Evolutionary conservation across 805 yeast species (phyloP).

Genomic region (Kazachstania kunashirensis): DNA sequence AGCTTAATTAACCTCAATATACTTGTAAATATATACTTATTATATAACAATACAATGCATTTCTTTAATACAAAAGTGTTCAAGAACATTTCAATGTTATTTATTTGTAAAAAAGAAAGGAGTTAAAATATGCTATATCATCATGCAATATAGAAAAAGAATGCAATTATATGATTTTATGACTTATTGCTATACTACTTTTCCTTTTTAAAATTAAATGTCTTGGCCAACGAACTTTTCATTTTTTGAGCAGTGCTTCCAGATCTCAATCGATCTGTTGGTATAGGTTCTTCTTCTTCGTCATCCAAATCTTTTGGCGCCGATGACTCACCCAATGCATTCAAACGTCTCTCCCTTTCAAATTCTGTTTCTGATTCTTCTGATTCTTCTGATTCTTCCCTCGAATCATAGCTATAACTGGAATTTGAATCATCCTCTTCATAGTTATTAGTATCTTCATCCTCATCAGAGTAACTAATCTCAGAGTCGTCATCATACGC

Average conservation of each 20-base stretch:
- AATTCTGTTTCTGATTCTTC: conserved; percentile 53
- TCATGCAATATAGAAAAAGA: too few species aligned
- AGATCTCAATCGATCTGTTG: conserved; percentile 2
- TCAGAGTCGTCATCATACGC: conserved; percentile 1
- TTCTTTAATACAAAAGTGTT: background rate
- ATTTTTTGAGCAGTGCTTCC: conserved; percentile 10
- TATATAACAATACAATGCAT: background rate
- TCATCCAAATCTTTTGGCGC: conserved; percentile 37
- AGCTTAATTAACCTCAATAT: conserved; percentile 1
- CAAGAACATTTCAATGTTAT: too few species aligned
- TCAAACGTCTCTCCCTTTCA: conserved; percentile 53
- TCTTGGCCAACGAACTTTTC: conserved; percentile 11
- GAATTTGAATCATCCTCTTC: conserved; percentile 18
- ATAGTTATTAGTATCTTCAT: conserved; percentile 16
- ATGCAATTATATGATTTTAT: too few species aligned
- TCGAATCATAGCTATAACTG: conserved; percentile 8
- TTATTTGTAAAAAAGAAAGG: too few species aligned
- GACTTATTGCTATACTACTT: too few species aligned
- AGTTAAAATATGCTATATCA: too few species aligned
- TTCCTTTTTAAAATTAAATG: conserved; percentile 5
- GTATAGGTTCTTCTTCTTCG: conserved; percentile 30
- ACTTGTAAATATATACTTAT: conserved; percentile 1
- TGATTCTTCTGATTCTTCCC: conserved; percentile 17
- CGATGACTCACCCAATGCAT: conserved; percentile 40
- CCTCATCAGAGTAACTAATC: conserved; percentile 9